Base-by-base conservation (phyloP, 352 stramenopile species). In the Phytophthora aleatoria region DNA sequence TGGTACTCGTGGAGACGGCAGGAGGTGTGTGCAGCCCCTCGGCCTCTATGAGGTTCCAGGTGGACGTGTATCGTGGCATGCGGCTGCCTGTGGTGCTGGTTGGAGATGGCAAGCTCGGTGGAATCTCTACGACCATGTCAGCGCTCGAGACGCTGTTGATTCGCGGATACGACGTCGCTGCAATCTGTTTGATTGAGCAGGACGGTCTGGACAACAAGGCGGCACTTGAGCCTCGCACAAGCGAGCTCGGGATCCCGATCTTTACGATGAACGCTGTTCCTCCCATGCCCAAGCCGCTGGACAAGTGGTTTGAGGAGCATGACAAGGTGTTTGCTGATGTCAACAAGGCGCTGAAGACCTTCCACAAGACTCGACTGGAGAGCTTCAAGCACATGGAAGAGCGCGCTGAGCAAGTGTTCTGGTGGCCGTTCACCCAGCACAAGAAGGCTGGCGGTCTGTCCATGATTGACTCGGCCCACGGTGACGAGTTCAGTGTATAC, bases 61-160 rank as follows among this genome's bases (percentile, higher is more conserved):
- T 90, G 16, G 96, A 99, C 68, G 81, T 99, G 45, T 99, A 99
- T 69, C 83, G 90, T 26, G 71, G 83, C 5, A 76, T 98, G 33
- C 74, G 85, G 9, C 74, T 98, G 5, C 94, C 92, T 8, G 91
- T 97, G 4, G 83, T 99, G 57, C 81, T 99, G 7, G 89, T 99
- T 30, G 97, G 97, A n/a, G 97, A 99, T 70, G 95, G 94, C 39
- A 93, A 94, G 58, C 84, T 99, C 5, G 97, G 97, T 52, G 97
- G 97, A 6, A 99, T 99, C 62, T 98, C 95, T 42, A 88, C 87
- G 15, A 99, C 96, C 9, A 83, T 99, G 58, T 94, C 92, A 5
- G 87, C 95, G 11, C 70, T 99, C 5, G 97, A 99, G 64, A 95
- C 90, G 20, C 73, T 99, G 12, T 64, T 97, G 54, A 81, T 91